Conservation (phyloP, 176 grass and related monocot species). For the Eremochloa ophiuroides region DNA sequence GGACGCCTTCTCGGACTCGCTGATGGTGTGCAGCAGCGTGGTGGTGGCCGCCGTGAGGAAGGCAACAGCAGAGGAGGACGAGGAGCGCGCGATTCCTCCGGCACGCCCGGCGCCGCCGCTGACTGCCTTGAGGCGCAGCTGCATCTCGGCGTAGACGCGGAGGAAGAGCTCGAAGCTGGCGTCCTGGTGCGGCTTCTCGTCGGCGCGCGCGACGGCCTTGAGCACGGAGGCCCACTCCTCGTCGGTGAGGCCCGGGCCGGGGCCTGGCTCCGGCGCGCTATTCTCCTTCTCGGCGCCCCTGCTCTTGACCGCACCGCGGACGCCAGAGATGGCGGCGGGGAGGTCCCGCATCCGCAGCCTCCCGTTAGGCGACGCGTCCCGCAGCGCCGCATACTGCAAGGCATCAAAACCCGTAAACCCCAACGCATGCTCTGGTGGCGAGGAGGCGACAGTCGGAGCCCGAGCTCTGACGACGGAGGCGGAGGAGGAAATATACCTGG, state of each 20-base stretch:
- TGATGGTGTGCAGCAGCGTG: slow-evolving; percentile 95
- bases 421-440: background rate
- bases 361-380: slow-evolving; percentile 38
- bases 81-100: slow-evolving; percentile 36
- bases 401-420: background rate
- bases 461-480: background rate
- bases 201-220: slow-evolving; percentile 39
- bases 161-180: slow-evolving; percentile 86
- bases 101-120: background rate
- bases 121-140: slow-evolving; percentile 45
- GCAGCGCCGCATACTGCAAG: slow-evolving; percentile 42
- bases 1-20: slow-evolving; percentile 88
- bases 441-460: background rate
- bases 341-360: slow-evolving; percentile 63
- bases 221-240: slow-evolving; percentile 58
- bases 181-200: slow-evolving; percentile 35
- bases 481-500: slow-evolving; percentile 26
- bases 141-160: slow-evolving; percentile 72
- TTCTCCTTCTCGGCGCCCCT: slow-evolving; percentile 44
- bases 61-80: slow-evolving; percentile 45
- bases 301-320: slow-evolving; percentile 23
- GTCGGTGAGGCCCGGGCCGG: slow-evolving; percentile 24
- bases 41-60: slow-evolving; percentile 88
- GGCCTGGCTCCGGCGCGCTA: slow-evolving; percentile 1
- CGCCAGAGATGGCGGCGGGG: slow-evolving; percentile 41